Evolutionary conservation across 495 filamentous ascomycete genomes (phyloP).

Genomic region (Xylaria scruposa): DNA sequence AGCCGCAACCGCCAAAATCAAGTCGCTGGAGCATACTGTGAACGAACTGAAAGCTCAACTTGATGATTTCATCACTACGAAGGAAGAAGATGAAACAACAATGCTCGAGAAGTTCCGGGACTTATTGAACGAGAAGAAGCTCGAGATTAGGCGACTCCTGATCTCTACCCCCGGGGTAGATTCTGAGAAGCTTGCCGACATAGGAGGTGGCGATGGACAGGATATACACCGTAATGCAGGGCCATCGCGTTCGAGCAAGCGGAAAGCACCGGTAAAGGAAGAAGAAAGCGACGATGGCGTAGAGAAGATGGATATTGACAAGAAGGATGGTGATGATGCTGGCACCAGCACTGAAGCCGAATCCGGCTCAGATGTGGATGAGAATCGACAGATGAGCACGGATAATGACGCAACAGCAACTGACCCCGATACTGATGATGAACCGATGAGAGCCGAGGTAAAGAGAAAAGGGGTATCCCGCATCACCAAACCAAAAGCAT

Average conservation of each 20-base stretch:
- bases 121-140: conserved; percentile 85
- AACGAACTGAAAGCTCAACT: conserved; percentile 62
- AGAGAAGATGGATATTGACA: conserved; percentile 67
- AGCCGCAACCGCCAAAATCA: conserved; percentile 51
- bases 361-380: conserved; percentile 25
- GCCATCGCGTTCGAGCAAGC: conserved; percentile 54
- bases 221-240: conserved; percentile 32
- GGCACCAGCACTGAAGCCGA: neutral
- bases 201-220: conserved; percentile 28
- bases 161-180: conserved; percentile 67
- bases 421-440: conserved; percentile 53
- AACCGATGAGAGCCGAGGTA: conserved; percentile 37
- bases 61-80: conserved; percentile 68
- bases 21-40: conserved; percentile 55
- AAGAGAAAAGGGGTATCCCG: conserved; percentile 17
- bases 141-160: conserved; percentile 83
- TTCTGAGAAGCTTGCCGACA: conserved; percentile 44
- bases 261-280: conserved; percentile 51
- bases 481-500: conserved; percentile 26
- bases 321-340: conserved; percentile 20
- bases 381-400: conserved; percentile 49
- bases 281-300: conserved; percentile 57
- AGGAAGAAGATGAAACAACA: conserved; percentile 71
- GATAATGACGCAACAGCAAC: conserved; percentile 51
- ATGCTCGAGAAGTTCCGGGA: conserved; percentile 73